Percentiles rank a stretch among this genome's conserved stretches.
These are phyloP conservation scores for Takashimella koratensis DNA, from an alignment of 1,284 basidiomycete genomes.

Conservation along the genomic window DNA sequence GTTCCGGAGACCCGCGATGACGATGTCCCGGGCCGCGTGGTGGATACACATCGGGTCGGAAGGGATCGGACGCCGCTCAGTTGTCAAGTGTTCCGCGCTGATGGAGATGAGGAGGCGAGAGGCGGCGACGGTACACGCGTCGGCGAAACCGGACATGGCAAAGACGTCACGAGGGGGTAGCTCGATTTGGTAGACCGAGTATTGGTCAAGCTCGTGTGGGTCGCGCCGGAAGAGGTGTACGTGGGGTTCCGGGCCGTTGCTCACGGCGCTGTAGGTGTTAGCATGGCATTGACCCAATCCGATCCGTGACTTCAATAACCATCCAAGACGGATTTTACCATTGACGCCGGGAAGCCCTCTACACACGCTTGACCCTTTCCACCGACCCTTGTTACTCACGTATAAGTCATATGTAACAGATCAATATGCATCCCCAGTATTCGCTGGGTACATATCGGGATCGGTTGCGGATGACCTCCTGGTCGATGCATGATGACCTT, in stretches of 20 bases:
- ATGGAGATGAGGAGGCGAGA: neutral
- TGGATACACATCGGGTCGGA: conserved; percentile 36
- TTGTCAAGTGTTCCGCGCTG: neutral
- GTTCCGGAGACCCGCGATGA: conserved; percentile 33
- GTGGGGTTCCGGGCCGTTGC: conserved; percentile 34
- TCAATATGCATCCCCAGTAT: neutral
- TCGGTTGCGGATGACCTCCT: neutral
- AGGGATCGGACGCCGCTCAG: conserved; percentile 12
- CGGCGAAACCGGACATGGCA: conserved; percentile 31
- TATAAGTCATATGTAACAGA: neutral
- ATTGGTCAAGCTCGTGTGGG: conserved; percentile 18
- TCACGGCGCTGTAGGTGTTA: conserved; percentile 6
- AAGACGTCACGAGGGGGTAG: conserved; percentile 30
- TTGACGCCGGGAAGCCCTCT: too few species aligned
- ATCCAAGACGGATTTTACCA: too few species aligned
- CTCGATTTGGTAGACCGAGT: conserved; percentile 17
- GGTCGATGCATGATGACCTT: conserved; percentile 25
- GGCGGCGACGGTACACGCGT: conserved; percentile 29
- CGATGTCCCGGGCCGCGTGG: conserved; percentile 23
- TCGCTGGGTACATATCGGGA: neutral
- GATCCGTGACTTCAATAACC: too few species aligned
- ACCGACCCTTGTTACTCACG: neutral
- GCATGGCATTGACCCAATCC: neutral
- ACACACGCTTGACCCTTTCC: too few species aligned
- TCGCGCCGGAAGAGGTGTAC: conserved; percentile 32